Evolutionary conservation across 441 rosid species (phyloP).

Genomic region (Biscutella auriculata): DNA sequence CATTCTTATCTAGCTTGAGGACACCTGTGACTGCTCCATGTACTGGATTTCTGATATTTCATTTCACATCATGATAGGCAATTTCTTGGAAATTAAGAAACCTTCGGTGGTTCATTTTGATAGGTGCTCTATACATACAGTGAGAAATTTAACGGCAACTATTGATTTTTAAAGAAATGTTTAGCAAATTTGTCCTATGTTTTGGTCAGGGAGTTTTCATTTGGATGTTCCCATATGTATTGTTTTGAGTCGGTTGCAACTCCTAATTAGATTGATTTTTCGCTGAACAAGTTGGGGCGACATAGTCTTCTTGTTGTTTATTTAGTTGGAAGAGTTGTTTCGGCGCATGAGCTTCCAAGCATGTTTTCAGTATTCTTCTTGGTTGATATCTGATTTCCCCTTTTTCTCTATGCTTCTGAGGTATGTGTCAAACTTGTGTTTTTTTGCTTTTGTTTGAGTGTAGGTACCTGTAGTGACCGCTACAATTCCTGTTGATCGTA

Average conservation of each 20-base stretch:
- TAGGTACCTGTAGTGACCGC: constrained; percentile 98
- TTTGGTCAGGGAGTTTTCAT: not conserved
- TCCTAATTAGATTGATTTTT: not conserved
- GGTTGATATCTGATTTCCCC: not conserved
- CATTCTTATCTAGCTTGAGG: constrained; percentile 12
- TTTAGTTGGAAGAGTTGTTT: not conserved
- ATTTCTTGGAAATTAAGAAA: not conserved
- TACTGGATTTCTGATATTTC: too few species aligned
- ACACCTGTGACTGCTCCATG: not conserved
- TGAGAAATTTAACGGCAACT: not conserved
- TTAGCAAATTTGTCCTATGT: not conserved
- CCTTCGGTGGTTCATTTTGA: not conserved
- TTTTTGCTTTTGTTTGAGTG: constrained; percentile 9
- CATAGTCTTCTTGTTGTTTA: not conserved
- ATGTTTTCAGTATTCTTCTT: constrained; percentile 7
- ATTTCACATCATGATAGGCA: not conserved
- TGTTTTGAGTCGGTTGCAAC: not conserved
- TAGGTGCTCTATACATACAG: not conserved
- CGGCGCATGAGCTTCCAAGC: constrained; percentile 5
- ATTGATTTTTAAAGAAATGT: not conserved
- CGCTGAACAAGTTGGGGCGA: not conserved
- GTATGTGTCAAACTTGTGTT: not conserved
- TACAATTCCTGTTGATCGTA: constrained; percentile 60
- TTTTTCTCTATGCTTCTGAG: not conserved
- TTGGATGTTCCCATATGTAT: not conserved